A percentile compares a stretch with the other conserved stretches of the same genome.
phyloP scores from a whole-genome alignment of 2,329 filamentous ascomycete species.

The Sporothrix humicola region DNA sequence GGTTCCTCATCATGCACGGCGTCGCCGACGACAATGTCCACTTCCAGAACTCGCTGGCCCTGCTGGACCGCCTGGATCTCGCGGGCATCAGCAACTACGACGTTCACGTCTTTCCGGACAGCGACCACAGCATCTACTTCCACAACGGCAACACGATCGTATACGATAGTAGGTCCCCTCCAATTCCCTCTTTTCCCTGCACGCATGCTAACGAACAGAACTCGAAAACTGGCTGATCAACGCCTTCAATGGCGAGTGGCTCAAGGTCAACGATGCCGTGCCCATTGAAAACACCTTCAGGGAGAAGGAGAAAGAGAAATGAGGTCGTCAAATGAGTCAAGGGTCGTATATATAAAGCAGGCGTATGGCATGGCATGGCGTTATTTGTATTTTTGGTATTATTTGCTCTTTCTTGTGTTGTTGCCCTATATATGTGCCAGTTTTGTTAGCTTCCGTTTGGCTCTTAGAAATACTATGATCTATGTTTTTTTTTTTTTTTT shows the following conservation, averaged over 20 bases:
- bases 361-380: slow-evolving; percentile 13
- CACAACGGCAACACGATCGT: slow-evolving; percentile 91
- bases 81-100: slow-evolving; percentile 90
- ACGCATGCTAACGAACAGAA: slow-evolving; percentile 59
- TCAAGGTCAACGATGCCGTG: slow-evolving; percentile 61
- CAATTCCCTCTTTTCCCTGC: too few relatives aligned
- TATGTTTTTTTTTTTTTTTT: not conserved
- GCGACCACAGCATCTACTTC: slow-evolving; percentile 92
- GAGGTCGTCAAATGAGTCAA: not conserved
- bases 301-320: slow-evolving; percentile 18
- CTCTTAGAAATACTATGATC: not conserved
- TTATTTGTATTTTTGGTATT: slow-evolving; percentile 2
- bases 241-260: slow-evolving; percentile 96
- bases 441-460: not conserved
- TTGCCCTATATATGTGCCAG: not conserved
- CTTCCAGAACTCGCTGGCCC: slow-evolving; percentile 86
- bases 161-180: slow-evolving; percentile 91
- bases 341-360: not conserved
- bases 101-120: slow-evolving; percentile 94
- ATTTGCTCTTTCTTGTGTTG: not conserved
- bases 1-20: slow-evolving; percentile 95
- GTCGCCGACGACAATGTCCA: slow-evolving; percentile 98
- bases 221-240: slow-evolving; percentile 91
- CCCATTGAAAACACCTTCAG: slow-evolving; percentile 45
- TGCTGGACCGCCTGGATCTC: slow-evolving; percentile 86